Evolutionary conservation across 163 green algal species (phyloP), one percentile per base, ranked within the genome.

Genomic region (Trebouxia gelatinosa): DNA sequence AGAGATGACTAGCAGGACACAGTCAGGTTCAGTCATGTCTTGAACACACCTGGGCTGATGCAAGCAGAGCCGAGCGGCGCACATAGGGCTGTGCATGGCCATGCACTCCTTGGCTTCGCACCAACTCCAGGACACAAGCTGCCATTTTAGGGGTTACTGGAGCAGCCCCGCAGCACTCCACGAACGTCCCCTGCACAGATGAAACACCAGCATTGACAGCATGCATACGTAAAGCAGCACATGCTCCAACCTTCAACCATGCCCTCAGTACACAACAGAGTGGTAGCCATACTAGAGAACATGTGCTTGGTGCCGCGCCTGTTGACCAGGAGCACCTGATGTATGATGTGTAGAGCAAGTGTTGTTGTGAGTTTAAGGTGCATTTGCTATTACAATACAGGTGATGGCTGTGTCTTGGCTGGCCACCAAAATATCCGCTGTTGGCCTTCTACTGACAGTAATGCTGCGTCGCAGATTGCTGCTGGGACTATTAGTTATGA

Each of bases 71-170:
- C 3, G 82, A 84, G 0, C 92, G 85, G 1, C 91, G 82, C 40
- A 95, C 90, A 74, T 82, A 94, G 35, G 88, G 87, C 83, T 95
- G 84, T 19, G 80, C 32, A 76, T 93, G 88, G 2, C 13, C 79
- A 40, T 90, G 87, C 66, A 95, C 90, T 34, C 85, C 68, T 0
- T 70, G 70, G 9, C 82, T 66, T 0, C 67, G 68, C 28, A 96
- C 78, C 66, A 97, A 83, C 81, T 97, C 90, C 78, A 97, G 58
- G 13, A 89, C 46, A 19, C 85, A 88, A 17, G 67, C 67, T 11
- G 85, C 81, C 77, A 97, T 82, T 19, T 80, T 80, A n/a, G 46
- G 32, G 0, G 80, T 75, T 11, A 86, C 82, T 3, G 66, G 76
- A 0, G 80, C 78, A 13, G 57, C 80, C 2, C 61, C 70, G 1